Evolutionary conservation across 2,329 filamentous ascomycete genomes (phyloP).

Genomic region (Aspergillus unguis): DNA sequence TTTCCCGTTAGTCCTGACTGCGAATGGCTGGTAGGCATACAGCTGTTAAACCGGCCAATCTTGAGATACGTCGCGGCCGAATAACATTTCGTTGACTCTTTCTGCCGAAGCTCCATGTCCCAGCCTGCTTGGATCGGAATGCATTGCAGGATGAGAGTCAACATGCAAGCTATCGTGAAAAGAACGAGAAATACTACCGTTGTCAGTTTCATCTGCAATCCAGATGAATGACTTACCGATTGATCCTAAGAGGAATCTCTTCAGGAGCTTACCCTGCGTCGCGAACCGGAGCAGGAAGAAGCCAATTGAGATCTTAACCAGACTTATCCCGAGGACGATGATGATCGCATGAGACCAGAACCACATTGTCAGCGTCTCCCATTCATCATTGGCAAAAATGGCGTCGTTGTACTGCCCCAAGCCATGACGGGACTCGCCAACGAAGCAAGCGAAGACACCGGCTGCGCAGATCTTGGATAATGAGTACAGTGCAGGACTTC

Average conservation of each 20-base stretch:
- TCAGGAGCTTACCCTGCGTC: constrained; percentile 33
- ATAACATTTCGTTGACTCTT: constrained; percentile 42
- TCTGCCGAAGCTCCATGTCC: constrained; percentile 35
- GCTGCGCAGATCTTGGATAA: constrained; percentile 21
- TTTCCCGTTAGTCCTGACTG: neutral
- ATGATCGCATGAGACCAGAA: constrained; percentile 6
- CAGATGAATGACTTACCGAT: constrained; percentile 25
- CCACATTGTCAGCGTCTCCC: neutral
- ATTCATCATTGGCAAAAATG: neutral
- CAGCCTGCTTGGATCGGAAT: constrained; percentile 46
- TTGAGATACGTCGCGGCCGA: constrained; percentile 35
- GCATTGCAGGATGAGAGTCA: constrained; percentile 50
- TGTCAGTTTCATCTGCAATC: neutral
- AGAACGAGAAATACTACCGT: constrained; percentile 15
- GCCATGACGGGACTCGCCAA: constrained; percentile 45
- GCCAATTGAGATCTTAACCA: constrained; percentile 46
- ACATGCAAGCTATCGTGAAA: constrained; percentile 20
- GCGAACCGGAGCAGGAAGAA: constrained; percentile 44
- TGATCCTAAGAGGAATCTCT: constrained; percentile 35
- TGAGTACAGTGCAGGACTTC: neutral
- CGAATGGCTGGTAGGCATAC: constrained; percentile 6
- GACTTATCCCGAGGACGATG: constrained; percentile 38
- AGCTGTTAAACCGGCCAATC: constrained; percentile 45
- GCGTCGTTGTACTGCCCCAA: constrained; percentile 36
- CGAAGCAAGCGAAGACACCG: constrained; percentile 40